Percentiles rank a stretch among this genome's conserved stretches.
phyloP scores from a whole-genome alignment of 2,329 filamentous ascomycete species.

The Penicillium occitanis region DNA sequence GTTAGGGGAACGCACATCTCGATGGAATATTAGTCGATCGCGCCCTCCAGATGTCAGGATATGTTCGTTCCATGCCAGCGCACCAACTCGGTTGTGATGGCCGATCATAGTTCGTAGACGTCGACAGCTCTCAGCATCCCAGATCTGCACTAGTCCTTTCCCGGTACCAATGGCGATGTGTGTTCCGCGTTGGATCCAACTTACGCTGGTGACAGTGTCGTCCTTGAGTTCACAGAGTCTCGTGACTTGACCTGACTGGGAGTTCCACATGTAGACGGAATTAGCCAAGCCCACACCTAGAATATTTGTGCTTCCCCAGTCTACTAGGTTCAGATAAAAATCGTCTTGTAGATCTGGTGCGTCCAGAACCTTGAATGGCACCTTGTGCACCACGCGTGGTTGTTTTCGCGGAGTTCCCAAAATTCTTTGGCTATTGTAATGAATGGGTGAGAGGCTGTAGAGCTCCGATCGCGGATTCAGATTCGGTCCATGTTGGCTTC shows the following conservation, averaged over 20 bases:
- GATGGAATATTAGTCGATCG: slow-evolving; percentile 90
- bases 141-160: slow-evolving; percentile 94
- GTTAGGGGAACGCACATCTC: slow-evolving; percentile 88
- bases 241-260: slow-evolving; percentile 82
- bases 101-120: slow-evolving; percentile 94
- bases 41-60: slow-evolving; percentile 94
- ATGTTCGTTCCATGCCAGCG: slow-evolving; percentile 96
- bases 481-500: slow-evolving; percentile 83
- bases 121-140: slow-evolving; percentile 86
- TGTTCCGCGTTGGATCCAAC: slow-evolving; percentile 93
- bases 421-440: slow-evolving; percentile 90
- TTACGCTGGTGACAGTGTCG: slow-evolving; percentile 93
- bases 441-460: slow-evolving; percentile 92
- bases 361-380: slow-evolving; percentile 96
- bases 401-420: slow-evolving; percentile 86
- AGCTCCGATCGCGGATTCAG: slow-evolving; percentile 87
- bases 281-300: slow-evolving; percentile 88
- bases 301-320: slow-evolving; percentile 95
- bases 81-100: slow-evolving; percentile 88
- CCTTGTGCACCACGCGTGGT: slow-evolving; percentile 87
- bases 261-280: slow-evolving; percentile 99
- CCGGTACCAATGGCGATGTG: slow-evolving; percentile 94
- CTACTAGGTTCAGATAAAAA: slow-evolving; percentile 95
- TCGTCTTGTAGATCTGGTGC: slow-evolving; percentile 95
- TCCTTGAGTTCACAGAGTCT: slow-evolving; percentile 91